Evolutionary conservation across 2,329 filamentous ascomycete species (phyloP).

Genomic region (Aspergillus piperis): DNA sequence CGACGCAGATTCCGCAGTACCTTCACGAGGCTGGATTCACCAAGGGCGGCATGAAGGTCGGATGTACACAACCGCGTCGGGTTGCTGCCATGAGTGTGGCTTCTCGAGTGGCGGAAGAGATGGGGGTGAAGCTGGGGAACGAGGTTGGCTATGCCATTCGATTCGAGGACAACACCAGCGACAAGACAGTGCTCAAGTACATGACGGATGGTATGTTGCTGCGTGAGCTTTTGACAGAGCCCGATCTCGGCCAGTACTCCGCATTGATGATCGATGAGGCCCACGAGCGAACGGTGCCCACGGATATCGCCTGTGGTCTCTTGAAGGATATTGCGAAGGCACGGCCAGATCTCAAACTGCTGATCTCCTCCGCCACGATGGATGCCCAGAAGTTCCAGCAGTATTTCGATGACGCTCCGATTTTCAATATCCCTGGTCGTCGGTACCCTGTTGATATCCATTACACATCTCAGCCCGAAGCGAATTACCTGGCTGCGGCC

Average conservation of each 20-base stretch:
- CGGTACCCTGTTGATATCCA: conserved; percentile 88
- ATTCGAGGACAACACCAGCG: conserved; percentile 88
- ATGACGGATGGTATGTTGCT: conserved; percentile 97
- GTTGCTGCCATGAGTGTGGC: conserved; percentile 98
- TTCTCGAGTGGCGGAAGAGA: conserved; percentile 92
- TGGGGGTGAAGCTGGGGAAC: conserved; percentile 83
- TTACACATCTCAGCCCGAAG: conserved; percentile 86
- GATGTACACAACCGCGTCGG: conserved; percentile 89
- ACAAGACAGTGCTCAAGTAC: conserved; percentile 91
- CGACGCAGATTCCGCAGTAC: conserved; percentile 92
- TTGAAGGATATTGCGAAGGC: conserved; percentile 85
- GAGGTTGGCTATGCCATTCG: conserved; percentile 94
- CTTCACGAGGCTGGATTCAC: conserved; percentile 89
- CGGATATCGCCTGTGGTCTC: conserved; percentile 84
- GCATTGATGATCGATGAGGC: conserved; percentile 97
- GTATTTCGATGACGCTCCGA: conserved; percentile 90
- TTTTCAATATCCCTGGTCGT: conserved; percentile 91
- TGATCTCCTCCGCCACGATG: conserved; percentile 94
- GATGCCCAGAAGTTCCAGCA: conserved; percentile 88
- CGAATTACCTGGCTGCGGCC: conserved; percentile 87
- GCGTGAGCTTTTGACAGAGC: conserved; percentile 85
- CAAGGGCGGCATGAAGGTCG: conserved; percentile 79
- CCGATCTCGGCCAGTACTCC: conserved; percentile 77
- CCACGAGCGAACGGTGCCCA: conserved; percentile 88
- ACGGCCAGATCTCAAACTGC: conserved; percentile 79